A percentile compares a stretch with the other conserved stretches of the same genome.
Evolutionary conservation across 768 basidiomycete species (phyloP).

Genomic region (Boletellus ananiceps): DNA sequence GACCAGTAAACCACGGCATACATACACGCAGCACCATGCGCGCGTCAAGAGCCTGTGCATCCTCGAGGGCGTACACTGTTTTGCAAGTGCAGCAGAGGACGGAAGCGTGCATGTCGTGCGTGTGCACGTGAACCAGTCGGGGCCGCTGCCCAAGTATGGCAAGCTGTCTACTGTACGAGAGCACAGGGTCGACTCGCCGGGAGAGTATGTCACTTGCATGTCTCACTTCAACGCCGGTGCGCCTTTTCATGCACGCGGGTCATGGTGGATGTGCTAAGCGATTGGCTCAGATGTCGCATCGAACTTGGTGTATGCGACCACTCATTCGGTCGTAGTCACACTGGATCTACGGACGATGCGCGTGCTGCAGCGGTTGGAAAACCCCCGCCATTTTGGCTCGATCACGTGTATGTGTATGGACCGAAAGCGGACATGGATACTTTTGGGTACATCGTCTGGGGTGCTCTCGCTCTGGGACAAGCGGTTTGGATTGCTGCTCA

Average conservation of each 20-base stretch:
- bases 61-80: conserved; percentile 83
- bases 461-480: conserved; percentile 91
- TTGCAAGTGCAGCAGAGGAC: conserved; percentile 81
- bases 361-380: conserved; percentile 69
- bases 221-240: conserved; percentile 73
- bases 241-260: conserved; percentile 4
- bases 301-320: conserved; percentile 82
- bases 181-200: conserved; percentile 63
- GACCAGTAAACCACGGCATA: conserved; percentile 75
- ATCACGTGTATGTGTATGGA: conserved; percentile 85
- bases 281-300: conserved; percentile 59
- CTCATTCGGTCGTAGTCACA: conserved; percentile 66
- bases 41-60: conserved; percentile 67
- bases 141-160: conserved; percentile 75
- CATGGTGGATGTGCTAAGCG: not conserved
- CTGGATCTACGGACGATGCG: conserved; percentile 86
- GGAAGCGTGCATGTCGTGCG: conserved; percentile 82
- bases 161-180: conserved; percentile 81
- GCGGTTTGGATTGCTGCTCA: conserved; percentile 84
- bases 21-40: conserved; percentile 69
- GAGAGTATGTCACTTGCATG: conserved; percentile 84
- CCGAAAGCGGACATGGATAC: conserved; percentile 79
- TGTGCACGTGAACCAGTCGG: conserved; percentile 66
- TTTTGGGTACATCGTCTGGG: conserved; percentile 84
- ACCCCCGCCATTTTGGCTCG: conserved; percentile 81